Conservation (phyloP, 2,329 filamentous ascomycete genomes). For the Pseudocercospora eumusae region DNA sequence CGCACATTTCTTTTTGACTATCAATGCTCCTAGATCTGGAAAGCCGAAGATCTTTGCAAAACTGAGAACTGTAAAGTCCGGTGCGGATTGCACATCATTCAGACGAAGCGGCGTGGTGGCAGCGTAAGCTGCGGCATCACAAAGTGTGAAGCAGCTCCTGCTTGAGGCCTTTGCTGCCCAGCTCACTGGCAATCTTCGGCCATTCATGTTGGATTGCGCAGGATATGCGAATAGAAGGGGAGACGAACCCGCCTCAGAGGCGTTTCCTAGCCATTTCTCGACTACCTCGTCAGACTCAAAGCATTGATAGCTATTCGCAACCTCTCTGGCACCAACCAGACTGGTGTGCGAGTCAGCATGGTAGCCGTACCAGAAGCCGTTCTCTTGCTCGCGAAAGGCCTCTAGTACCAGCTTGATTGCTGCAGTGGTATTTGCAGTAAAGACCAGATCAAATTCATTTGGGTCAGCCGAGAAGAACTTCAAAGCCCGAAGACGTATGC, state of each 20-base stretch:
- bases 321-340: constrained; percentile 70
- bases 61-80: constrained; percentile 85
- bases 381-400: constrained; percentile 65
- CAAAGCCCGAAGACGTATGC: constrained; percentile 69
- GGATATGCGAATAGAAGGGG: constrained; percentile 73
- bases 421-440: constrained; percentile 89
- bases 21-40: constrained; percentile 81
- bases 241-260: constrained; percentile 30
- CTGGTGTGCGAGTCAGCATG: constrained; percentile 86
- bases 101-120: constrained; percentile 78
- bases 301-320: constrained; percentile 66
- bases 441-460: constrained; percentile 80
- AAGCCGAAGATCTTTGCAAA: constrained; percentile 99
- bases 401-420: constrained; percentile 86
- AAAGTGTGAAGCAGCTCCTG: constrained; percentile 60
- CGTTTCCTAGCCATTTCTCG: constrained; percentile 60
- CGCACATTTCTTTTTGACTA: constrained; percentile 72
- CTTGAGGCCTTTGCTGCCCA: constrained; percentile 54
- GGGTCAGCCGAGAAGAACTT: constrained; percentile 80
- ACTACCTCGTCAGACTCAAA: constrained; percentile 65
- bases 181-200: constrained; percentile 67
- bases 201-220: constrained; percentile 92
- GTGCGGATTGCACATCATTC: constrained; percentile 59
- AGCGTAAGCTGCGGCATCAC: constrained; percentile 81
- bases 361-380: constrained; percentile 79